Base-by-base conservation (phyloP, 768 basidiomycete species). In the Boletus sp. region DNA sequence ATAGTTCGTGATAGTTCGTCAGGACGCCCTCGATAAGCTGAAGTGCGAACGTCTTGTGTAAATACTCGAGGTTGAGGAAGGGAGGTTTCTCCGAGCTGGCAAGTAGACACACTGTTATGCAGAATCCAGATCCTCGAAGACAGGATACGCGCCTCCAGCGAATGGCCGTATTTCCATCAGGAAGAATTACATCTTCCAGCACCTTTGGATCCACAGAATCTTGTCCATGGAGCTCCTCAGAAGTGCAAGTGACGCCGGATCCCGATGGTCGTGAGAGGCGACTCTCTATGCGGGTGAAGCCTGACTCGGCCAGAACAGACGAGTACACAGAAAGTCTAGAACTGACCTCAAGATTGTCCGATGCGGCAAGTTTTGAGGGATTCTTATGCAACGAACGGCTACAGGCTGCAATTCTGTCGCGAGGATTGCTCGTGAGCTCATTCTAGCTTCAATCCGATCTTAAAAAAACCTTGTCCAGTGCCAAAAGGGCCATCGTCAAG, bases 1-100 rank as follows among this genome's bases (percentile, higher is more conserved):
- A 94, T 0, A 93, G 77, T n/a, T 80, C 81, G 60, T 93, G 87
- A 64, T 95, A 94, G 68, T 95, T 94, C 7, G 93, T 94, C 50
- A 98, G 76, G 2, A 98, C 92, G 65, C 95, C 97, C 75, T 99
- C 96, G 37, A 98, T 93, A 51, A 98, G 76, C 73, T 99, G 97
- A 17, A 99, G 75, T 0, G 94, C 93, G 63, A 98, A 98, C 0
- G 97, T 98, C 72, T 94, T 89, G 65, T 90, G 91, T 45, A 98
- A 75, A 50, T 80, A 83, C 20, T 90, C 86, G 46, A 98, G 82
- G 61, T 87, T 86, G 57, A 97, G 78, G 66, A 97, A 92, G 52
- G 80, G 78, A 3, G 94, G 90, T 52, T 82, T 86, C 69, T 94
- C 87, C 4, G 84, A 81, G 64, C 92, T 86, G 53, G 91, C 90